A percentile compares a stretch with the other conserved stretches of the same genome.
Evolutionary conservation across 345 rosid genomes (phyloP).

Genomic region (Turritis glabra): DNA sequence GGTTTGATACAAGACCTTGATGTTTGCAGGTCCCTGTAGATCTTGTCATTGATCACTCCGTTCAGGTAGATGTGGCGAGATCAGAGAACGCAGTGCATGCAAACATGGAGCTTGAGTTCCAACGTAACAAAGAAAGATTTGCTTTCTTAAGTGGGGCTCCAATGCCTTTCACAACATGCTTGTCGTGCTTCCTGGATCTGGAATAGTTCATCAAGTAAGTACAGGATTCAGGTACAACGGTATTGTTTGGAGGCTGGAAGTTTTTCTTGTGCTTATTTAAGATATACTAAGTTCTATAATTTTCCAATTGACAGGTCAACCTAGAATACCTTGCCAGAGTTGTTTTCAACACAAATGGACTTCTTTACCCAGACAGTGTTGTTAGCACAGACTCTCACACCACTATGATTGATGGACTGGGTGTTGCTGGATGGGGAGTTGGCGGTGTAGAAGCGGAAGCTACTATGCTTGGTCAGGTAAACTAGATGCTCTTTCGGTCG

Average conservation of each 20-base stretch:
- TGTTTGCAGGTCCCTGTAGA: neutral
- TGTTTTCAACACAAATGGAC: neutral
- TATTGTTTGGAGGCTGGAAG: neutral
- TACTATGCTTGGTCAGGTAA: neutral
- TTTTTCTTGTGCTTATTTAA: neutral
- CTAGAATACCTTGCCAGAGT: neutral
- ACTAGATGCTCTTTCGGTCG: neutral
- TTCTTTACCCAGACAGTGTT: slow-evolving; percentile 1
- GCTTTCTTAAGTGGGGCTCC: neutral
- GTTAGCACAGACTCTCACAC: slow-evolving; percentile 1
- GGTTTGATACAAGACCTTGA: neutral
- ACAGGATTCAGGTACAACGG: neutral
- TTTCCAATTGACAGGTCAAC: neutral
- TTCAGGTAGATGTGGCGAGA: neutral
- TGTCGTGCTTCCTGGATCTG: neutral
- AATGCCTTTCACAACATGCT: neutral
- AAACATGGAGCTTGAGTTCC: slow-evolving; percentile 1
- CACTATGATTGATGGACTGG: neutral
- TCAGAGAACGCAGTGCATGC: neutral
- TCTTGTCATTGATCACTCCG: neutral
- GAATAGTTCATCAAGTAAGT: neutral
- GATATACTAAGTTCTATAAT: neutral
- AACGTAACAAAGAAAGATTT: neutral
- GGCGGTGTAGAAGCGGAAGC: neutral
- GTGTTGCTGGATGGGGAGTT: slow-evolving; percentile 5